phyloP scores from a whole-genome alignment of 345 rosid species.

The Combretum micranthum region DNA sequence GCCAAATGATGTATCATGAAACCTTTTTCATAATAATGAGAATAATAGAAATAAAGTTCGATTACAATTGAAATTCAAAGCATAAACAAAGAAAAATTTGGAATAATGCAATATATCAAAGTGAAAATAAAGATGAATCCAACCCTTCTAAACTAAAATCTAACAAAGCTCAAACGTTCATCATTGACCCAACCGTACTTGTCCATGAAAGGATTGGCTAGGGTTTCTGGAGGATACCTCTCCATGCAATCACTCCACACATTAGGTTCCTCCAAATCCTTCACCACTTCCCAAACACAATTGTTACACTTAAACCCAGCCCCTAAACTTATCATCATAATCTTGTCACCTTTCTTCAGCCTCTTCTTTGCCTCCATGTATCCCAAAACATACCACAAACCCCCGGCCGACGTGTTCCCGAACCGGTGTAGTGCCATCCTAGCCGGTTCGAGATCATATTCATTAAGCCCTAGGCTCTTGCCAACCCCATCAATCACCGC shows the following conservation, averaged over 20 bases:
- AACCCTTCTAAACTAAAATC: not conserved
- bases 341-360: constrained; percentile 33
- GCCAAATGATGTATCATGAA: no score
- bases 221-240: constrained; percentile 23
- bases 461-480: constrained; percentile 37
- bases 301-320: constrained; percentile 60
- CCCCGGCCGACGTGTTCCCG: constrained; percentile 76
- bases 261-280: constrained; percentile 32
- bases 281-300: constrained; percentile 50
- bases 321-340: constrained; percentile 55
- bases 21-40: no score
- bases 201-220: constrained; percentile 29
- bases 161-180: constrained; percentile 13
- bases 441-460: constrained; percentile 66
- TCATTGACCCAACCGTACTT: constrained; percentile 28
- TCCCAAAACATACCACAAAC: constrained; percentile 75
- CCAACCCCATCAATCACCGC: constrained; percentile 78
- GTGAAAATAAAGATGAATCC: no score
- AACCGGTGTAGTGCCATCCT: constrained; percentile 77
- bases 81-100: no score
- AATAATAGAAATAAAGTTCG: no score
- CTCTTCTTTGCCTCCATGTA: constrained; percentile 66
- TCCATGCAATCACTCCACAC: constrained; percentile 48
- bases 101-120: no score
- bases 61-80: no score